Evolutionary conservation across 2,329 filamentous ascomycete species (phyloP).

Genomic region (Hymenoscyphus infarciens): DNA sequence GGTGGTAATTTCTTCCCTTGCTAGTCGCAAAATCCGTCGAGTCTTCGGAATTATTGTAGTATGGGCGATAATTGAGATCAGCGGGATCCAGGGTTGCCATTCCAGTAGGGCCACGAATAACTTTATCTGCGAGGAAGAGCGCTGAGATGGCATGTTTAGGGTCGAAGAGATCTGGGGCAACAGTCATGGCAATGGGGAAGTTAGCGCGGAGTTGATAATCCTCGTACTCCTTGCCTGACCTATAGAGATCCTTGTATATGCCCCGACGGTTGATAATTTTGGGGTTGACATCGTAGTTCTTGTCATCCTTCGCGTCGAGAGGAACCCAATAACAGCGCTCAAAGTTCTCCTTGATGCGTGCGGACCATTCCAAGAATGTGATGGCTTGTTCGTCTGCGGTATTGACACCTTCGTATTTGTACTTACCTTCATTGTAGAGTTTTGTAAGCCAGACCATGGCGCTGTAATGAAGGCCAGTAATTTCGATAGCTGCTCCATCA

Average conservation of each 20-base stretch:
- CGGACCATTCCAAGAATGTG: constrained; percentile 74
- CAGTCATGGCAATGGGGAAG: constrained; percentile 93
- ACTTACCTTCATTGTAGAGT: constrained; percentile 65
- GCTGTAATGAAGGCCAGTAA: constrained; percentile 90
- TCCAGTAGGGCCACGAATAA: constrained; percentile 80
- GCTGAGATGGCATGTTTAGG: constrained; percentile 73
- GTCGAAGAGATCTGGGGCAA: constrained; percentile 84
- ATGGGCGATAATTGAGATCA: constrained; percentile 89
- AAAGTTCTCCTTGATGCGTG: constrained; percentile 77
- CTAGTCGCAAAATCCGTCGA: constrained; percentile 85
- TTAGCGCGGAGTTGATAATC: constrained; percentile 96
- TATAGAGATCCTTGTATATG: constrained; percentile 97
- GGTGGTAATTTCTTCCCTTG: constrained; percentile 96
- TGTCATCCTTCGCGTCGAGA: constrained; percentile 63
- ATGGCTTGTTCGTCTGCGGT: constrained; percentile 57
- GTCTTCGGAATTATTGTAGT: constrained; percentile 95
- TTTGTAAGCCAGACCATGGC: constrained; percentile 74
- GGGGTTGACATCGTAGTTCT: constrained; percentile 75
- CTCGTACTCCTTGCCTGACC: constrained; percentile 90
- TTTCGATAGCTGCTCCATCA: constrained; percentile 92
- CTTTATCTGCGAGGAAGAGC: constrained; percentile 73
- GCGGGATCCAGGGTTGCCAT: constrained; percentile 94
- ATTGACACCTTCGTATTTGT: constrained; percentile 69
- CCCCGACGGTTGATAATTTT: constrained; percentile 81
- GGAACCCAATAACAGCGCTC: constrained; percentile 92